Evolutionary conservation across 1,139 yeast species (phyloP), one percentile per base, ranked within the genome.

Genomic region (Saccharomyces hybrid): DNA sequence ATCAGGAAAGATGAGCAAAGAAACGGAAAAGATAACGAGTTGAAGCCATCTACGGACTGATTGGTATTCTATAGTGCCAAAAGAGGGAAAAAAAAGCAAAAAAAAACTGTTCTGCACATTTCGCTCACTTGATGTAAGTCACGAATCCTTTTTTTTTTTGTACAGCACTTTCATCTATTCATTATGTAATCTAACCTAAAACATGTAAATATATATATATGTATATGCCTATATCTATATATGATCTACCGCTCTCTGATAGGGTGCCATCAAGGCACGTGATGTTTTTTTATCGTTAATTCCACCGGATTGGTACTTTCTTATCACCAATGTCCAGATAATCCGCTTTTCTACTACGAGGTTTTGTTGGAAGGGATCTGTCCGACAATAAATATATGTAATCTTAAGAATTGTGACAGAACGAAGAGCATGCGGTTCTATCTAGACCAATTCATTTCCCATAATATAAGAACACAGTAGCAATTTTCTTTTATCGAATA

Each of bases 1-100:
- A 59, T 64, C 26, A 59, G 58, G 44, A 54, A 61, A 21, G 52
- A 58, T 8, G 64, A 61, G 16, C 38, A 59, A 29, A 53, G 55
- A 14, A 48, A 55, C 16, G 52, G 44, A 9, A 53, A 55, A 26
- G 51, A 29, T 28, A 50, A 47, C 12, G 31, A 31, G 19, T 27
- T 47, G 3, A 21, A 29, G 38, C 26, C 31, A 47, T 47, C 42
- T 48, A 16, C 16, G 6, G 11, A 28, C 19, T 47, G 26, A 21
- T 29, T 49, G n/a, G 4, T 38, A 7, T 49, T 31, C 7, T 3
- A 47, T 3, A 19, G 14, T 27, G 4, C 24, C 11, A 26, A 48
- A n/a, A 44, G 6, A 12, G 6, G 11, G 6, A 12, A 44, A 12
- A 12, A 32, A n/a, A 21, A 4, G 11, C 2, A 9, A 12, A 31